Base-by-base conservation (phyloP, 2,329 filamentous ascomycete species). In the Coniochaeta sp. region DNA sequence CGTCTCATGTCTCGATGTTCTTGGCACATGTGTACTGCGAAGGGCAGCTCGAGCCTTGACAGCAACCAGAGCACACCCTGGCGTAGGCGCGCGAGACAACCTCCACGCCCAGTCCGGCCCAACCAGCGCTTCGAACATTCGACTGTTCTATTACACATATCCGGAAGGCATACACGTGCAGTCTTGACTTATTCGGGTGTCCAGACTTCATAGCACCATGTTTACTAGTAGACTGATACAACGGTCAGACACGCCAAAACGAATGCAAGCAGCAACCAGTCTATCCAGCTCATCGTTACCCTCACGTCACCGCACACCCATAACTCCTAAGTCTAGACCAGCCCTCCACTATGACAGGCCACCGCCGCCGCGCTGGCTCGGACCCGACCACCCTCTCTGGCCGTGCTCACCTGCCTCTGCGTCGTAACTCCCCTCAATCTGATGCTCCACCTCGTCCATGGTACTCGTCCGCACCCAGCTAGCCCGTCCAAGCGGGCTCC, bases 401-500 rank as follows among this genome's bases (percentile, higher is more conserved):
- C 47, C 26, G 12, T 52, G 47, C 47, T 52, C 47, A 52, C 24
- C 30, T 9, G 22, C 47, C 22, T 30, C 22, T 30, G 3, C 54
- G 24, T 56, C 54, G 24, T 38, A 12, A 3, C 54, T 34, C 16
- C 62, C 66, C 9, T 69, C 69, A 36, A 69, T 68, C 54, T 73
- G 69, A 14, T 59, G 52, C 59, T 71, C 72, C 0, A 71, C 69
- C 17, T 66, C 67, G n/a, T 73, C 72, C 17, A 63, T 64, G 1
- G 66, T 64, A 16, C 68, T 64, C 0, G 68, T 66, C 22, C 68
- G 67, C 55, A 72, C 65, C 64, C 71, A 74, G 61, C 74, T 74
- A 17, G 67, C 64, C 24, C 72, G 67, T 1, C 73, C 72, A 4
- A 78, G 67, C 4, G 76, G 76, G 59, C 76, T 78, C 32, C 73